Evolutionary conservation across 768 basidiomycete species (phyloP).

Genomic region (Trametopsis cervina): DNA sequence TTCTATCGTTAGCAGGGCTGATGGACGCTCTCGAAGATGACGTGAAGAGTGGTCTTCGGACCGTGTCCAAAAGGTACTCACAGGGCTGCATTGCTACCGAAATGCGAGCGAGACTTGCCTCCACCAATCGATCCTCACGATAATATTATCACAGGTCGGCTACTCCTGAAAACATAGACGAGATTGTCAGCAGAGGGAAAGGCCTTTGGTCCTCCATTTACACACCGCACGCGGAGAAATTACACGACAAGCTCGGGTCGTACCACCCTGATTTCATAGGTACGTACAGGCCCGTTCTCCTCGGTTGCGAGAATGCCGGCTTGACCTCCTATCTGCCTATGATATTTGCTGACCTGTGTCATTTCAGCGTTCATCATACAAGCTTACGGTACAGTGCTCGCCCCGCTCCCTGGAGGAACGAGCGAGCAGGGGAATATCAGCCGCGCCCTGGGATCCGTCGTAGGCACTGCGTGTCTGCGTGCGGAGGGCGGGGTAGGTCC

Average conservation of each 20-base stretch:
- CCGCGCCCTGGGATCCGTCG: constrained; percentile 76
- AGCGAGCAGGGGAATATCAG: constrained; percentile 75
- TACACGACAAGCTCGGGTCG: constrained; percentile 76
- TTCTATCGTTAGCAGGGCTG: constrained; percentile 73
- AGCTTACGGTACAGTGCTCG: constrained; percentile 71
- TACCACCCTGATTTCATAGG: constrained; percentile 95
- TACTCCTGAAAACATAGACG: constrained; percentile 57
- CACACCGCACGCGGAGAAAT: constrained; percentile 81
- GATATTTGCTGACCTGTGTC: constrained; percentile 4
- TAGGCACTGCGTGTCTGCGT: constrained; percentile 79
- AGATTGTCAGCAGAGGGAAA: constrained; percentile 60
- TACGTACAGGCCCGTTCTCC: constrained; percentile 48
- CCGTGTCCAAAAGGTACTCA: constrained; percentile 56
- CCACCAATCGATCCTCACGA: neutral
- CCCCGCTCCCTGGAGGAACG: constrained; percentile 60
- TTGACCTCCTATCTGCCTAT: constrained; percentile 4
- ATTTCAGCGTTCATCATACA: constrained; percentile 77
- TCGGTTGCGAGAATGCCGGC: neutral
- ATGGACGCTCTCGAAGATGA: constrained; percentile 75
- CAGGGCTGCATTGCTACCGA: no score
- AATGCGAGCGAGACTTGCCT: no score
- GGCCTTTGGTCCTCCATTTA: constrained; percentile 85
- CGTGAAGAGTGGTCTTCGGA: constrained; percentile 66
- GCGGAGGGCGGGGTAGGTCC: constrained; percentile 82
- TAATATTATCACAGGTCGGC: constrained; percentile 38